Conservation (phyloP, 306 rosid genomes). For the Cicer bijugum region DNA sequence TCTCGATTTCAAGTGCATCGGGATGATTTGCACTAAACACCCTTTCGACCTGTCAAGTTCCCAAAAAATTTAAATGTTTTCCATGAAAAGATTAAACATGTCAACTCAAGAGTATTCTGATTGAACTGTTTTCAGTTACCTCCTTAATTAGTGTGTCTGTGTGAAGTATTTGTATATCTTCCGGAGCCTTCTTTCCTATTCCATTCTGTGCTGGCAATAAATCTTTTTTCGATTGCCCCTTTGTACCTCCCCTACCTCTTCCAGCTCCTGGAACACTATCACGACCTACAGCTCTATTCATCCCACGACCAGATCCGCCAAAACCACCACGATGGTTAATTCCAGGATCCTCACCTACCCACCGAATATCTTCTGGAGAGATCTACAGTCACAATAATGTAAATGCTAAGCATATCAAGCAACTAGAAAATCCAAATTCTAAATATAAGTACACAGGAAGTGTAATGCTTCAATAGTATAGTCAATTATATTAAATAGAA, state of each 20-base stretch:
- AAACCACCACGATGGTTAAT: constrained; percentile 65
- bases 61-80: constrained; percentile 26
- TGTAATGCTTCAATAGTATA: neutral
- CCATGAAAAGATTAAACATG: constrained; percentile 32
- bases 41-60: constrained; percentile 75
- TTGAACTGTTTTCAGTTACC: constrained; percentile 52
- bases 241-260: constrained; percentile 80
- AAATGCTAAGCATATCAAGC: constrained; percentile 35
- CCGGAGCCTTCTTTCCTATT: constrained; percentile 69
- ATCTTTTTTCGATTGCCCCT: constrained; percentile 76
- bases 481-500: constrained; percentile 2
- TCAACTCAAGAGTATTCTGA: constrained; percentile 3
- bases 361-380: constrained; percentile 83
- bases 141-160: constrained; percentile 84
- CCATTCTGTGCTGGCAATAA: constrained; percentile 79
- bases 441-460: constrained; percentile 18
- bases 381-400: constrained; percentile 59
- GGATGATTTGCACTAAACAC: constrained; percentile 83
- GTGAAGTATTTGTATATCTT: constrained; percentile 79
- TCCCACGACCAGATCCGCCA: constrained; percentile 68
- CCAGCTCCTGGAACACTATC: constrained; percentile 66
- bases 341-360: constrained; percentile 94
- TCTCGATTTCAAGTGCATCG: constrained; percentile 80
- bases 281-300: constrained; percentile 65
- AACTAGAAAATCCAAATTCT: constrained; percentile 29